Conservation (phyloP, 2,329 filamentous ascomycete genomes). For the Beauveria brongniartii region DNA sequence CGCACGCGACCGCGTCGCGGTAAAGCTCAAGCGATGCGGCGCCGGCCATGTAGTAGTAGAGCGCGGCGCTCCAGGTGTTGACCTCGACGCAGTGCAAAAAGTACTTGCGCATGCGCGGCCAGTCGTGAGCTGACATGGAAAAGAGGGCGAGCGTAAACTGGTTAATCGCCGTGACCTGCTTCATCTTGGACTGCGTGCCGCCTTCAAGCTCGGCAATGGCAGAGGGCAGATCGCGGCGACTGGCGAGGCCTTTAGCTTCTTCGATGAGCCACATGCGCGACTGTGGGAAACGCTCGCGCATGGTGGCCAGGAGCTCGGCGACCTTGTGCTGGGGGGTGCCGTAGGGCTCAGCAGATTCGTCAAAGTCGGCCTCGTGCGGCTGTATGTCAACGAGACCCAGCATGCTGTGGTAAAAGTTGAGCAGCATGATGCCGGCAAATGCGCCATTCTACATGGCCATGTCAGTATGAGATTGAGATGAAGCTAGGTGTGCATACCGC, state of each 20-base stretch:
- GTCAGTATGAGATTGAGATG: not conserved
- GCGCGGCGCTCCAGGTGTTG: conserved; percentile 82
- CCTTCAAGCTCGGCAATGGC: conserved; percentile 58
- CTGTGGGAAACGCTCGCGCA: conserved; percentile 71
- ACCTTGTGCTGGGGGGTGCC: conserved; percentile 68
- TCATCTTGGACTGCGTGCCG: conserved; percentile 62
- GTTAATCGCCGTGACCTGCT: conserved; percentile 78
- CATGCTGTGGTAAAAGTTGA: conserved; percentile 84
- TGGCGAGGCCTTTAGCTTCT: conserved; percentile 69
- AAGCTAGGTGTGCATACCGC: conserved; percentile 32
- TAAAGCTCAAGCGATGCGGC: conserved; percentile 75
- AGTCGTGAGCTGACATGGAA: conserved; percentile 71
- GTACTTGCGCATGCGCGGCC: conserved; percentile 61
- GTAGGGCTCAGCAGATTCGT: conserved; percentile 49
- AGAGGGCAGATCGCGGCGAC: conserved; percentile 55
- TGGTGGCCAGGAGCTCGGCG: conserved; percentile 57
- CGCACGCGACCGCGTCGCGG: conserved; percentile 43
- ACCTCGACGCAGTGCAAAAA: conserved; percentile 70
- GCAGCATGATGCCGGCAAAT: conserved; percentile 70
- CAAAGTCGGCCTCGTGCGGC: conserved; percentile 47
- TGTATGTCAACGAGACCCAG: conserved; percentile 84
- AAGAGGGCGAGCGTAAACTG: conserved; percentile 78
- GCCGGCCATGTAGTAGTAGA: conserved; percentile 87
- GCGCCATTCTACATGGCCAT: conserved; percentile 58
- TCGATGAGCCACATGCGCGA: conserved; percentile 83